Percentiles rank a stretch among this genome's conserved stretches.
phyloP scores from a whole-genome alignment of 805 yeast species.

The Candida piceae region DNA sequence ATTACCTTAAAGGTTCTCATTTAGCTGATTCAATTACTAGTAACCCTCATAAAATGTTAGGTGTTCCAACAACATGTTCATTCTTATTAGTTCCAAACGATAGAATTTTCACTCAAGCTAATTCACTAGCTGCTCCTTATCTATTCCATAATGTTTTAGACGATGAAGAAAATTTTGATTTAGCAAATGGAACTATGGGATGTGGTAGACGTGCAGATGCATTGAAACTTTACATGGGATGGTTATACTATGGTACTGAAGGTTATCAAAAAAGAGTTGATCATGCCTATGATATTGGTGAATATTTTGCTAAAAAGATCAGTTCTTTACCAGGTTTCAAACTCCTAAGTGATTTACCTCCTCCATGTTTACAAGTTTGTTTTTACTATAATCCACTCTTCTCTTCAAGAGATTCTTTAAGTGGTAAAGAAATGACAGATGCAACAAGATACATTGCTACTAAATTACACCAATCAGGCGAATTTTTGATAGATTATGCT shows the following conservation, averaged over 20 bases:
- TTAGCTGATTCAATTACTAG: constrained; percentile 71
- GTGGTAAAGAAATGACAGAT: constrained; percentile 40
- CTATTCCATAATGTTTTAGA: constrained; percentile 59
- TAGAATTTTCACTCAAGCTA: constrained; percentile 59
- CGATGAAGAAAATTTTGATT: constrained; percentile 56
- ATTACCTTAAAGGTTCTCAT: constrained; percentile 53
- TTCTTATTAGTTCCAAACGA: constrained; percentile 71
- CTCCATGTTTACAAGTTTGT: constrained; percentile 81
- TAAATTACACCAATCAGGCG: constrained; percentile 55
- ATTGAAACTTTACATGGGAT: constrained; percentile 68
- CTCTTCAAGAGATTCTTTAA: constrained; percentile 12
- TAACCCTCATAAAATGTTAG: constrained; percentile 85
- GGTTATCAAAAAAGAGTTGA: constrained; percentile 67
- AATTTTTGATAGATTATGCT: constrained; percentile 72
- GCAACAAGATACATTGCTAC: constrained; percentile 60
- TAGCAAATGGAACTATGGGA: constrained; percentile 90
- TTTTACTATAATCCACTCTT: constrained; percentile 57
- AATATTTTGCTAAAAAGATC: constrained; percentile 52
- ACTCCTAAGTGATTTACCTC: constrained; percentile 51
- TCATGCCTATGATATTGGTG: constrained; percentile 63
- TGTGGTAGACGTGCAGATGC: constrained; percentile 87
- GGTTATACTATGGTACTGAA: constrained; percentile 71
- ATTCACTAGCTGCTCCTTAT: constrained; percentile 76
- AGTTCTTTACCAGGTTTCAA: constrained; percentile 39
- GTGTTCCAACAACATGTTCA: constrained; percentile 77